A percentile compares a stretch with the other conserved stretches of the same genome.
Conservation (phyloP, 2,329 filamentous ascomycete species). For the Aspergillus proliferans region DNA sequence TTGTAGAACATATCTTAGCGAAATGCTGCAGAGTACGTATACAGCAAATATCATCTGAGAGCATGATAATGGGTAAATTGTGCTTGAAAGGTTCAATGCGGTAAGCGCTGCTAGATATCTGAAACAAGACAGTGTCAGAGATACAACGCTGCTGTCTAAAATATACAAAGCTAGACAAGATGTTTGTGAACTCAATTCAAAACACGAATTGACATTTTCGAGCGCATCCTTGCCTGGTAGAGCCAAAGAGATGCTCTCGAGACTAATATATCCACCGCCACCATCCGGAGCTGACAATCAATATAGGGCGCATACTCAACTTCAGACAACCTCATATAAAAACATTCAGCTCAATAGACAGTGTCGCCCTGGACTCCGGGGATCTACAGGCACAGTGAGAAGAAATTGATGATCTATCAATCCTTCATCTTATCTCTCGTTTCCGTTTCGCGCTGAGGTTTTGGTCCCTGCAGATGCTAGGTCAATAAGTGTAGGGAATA, state of each 20-base stretch:
- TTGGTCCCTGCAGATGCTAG: background rate
- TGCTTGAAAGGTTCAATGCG: background rate
- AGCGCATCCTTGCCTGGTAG: background rate
- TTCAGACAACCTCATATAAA: background rate
- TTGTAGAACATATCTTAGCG: too few species aligned
- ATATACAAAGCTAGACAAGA: too few species aligned
- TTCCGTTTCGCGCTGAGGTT: background rate
- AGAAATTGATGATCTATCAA: slow-evolving; percentile 7
- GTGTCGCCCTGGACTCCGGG: slow-evolving; percentile 1
- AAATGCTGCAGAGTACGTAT: too few species aligned
- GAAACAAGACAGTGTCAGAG: background rate
- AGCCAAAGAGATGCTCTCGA: background rate
- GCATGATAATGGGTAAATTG: too few species aligned
- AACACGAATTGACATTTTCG: background rate
- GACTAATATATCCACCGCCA: background rate
- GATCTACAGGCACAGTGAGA: slow-evolving; percentile 14
- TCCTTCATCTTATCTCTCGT: slow-evolving; percentile 9
- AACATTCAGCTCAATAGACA: background rate
- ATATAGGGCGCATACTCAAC: background rate
- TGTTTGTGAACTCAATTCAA: background rate
- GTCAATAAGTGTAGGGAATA: background rate
- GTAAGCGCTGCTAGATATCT: background rate
- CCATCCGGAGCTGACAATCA: background rate
- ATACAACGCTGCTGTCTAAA: background rate
- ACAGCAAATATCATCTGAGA: too few species aligned